Percentiles rank a stretch among this genome's conserved stretches.
Evolutionary conservation across 179 eudicot genomes (phyloP).

Genomic region (Amaranthus tricolor): DNA sequence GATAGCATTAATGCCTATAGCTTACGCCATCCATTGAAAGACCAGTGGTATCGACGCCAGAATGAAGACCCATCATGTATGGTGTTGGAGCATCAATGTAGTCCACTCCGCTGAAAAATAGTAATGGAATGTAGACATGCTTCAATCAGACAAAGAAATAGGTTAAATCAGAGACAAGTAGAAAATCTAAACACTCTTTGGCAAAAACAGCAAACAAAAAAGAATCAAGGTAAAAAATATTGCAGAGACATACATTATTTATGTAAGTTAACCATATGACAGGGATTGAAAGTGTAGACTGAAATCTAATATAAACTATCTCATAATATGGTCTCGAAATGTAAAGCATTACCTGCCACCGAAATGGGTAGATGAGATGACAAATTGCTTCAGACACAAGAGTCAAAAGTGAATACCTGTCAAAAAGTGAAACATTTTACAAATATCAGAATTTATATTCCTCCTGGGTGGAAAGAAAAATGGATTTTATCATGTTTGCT

Average conservation of each 20-base stretch:
- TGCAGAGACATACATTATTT: neutral
- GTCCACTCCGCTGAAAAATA: slow-evolving; percentile 99
- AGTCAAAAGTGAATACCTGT: slow-evolving; percentile 90
- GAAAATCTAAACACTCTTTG: neutral
- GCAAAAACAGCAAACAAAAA: neutral
- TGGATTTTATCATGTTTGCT: neutral
- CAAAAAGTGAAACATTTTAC: neutral
- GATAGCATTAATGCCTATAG: slow-evolving; percentile 6
- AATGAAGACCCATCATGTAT: slow-evolving; percentile 99
- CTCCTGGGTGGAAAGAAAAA: neutral
- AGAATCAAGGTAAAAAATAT: neutral
- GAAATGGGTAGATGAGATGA: slow-evolving; percentile 89
- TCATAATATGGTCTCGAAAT: neutral
- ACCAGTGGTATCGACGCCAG: slow-evolving; percentile 91
- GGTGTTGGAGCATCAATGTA: slow-evolving; percentile 99
- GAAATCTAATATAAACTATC: neutral
- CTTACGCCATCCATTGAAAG: slow-evolving; percentile 97
- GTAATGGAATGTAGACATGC: slow-evolving; percentile 99
- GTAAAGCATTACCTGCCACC: slow-evolving; percentile 75
- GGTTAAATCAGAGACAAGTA: slow-evolving; percentile 33
- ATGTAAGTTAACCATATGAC: neutral
- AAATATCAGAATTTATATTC: neutral
- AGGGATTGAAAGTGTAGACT: neutral
- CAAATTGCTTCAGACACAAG: slow-evolving; percentile 95
- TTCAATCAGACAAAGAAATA: slow-evolving; percentile 53